phyloP scores from a whole-genome alignment of 2,329 filamentous ascomycete genomes.

The Nannizziopsis barbatae region DNA sequence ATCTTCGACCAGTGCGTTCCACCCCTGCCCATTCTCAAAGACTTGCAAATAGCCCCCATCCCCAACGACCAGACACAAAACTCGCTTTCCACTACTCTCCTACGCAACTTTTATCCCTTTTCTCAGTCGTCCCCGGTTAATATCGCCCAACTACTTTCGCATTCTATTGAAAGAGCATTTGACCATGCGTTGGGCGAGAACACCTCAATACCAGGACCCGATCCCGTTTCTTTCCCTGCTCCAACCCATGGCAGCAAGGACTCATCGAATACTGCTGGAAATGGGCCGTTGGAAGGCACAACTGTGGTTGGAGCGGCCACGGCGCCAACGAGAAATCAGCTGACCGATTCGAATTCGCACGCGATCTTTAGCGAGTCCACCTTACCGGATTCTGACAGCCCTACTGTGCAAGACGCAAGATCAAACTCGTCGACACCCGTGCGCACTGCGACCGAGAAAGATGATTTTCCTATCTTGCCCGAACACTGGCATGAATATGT shows the following conservation, averaged over 20 bases:
- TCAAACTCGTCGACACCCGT: no score
- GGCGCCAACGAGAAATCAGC: no score
- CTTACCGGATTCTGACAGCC: no score
- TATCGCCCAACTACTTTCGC: constrained; percentile 3
- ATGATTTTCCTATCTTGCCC: no score
- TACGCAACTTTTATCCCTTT: constrained; percentile 3
- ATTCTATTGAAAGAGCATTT: neutral
- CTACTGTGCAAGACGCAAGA: no score
- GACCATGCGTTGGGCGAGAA: neutral
- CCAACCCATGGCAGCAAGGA: neutral
- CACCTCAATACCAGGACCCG: neutral
- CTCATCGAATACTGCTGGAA: no score
- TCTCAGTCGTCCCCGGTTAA: neutral
- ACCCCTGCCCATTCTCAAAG: constrained; percentile 4
- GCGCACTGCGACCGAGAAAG: no score
- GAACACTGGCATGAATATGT: no score
- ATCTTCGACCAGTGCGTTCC: constrained; percentile 5
- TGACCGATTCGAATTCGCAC: no score
- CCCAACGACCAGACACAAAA: neutral
- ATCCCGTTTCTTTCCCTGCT: constrained; percentile 3
- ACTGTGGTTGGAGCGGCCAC: no score
- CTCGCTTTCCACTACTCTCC: constrained; percentile 1
- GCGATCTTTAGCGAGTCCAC: no score
- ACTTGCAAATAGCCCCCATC: constrained; percentile 5
- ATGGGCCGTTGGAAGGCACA: no score